Percentiles rank a stretch among this genome's conserved stretches.
phyloP scores from a whole-genome alignment of 1,284 basidiomycete species.

The Neotropicomus parvogracilis region DNA sequence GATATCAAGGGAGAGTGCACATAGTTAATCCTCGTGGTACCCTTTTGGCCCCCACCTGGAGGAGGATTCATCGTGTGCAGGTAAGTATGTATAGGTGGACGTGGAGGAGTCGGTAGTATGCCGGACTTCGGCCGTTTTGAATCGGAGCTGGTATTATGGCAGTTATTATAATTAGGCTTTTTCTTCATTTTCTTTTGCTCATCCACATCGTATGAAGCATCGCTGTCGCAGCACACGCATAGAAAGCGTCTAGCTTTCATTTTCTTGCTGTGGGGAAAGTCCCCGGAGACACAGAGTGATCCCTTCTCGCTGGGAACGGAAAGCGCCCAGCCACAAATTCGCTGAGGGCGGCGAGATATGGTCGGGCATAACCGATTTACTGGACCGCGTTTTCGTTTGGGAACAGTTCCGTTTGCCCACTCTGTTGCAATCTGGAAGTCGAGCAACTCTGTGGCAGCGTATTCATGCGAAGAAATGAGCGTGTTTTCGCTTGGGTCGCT shows the following conservation, averaged over 20 bases:
- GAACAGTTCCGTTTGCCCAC: constrained; percentile 43
- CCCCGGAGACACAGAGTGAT: constrained; percentile 77
- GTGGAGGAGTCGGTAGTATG: background rate
- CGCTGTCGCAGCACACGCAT: constrained; percentile 80
- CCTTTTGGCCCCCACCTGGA: constrained; percentile 17
- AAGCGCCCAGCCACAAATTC: constrained; percentile 69
- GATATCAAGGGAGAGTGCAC: constrained; percentile 28
- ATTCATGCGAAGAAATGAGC: constrained; percentile 76
- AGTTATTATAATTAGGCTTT: background rate
- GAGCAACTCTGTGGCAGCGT: constrained; percentile 38
- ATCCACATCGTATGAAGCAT: constrained; percentile 67
- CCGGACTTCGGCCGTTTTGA: constrained; percentile 9
- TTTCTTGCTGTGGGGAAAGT: constrained; percentile 82
- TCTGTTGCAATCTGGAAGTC: constrained; percentile 49
- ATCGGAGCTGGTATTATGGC: constrained; percentile 24
- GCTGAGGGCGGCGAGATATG: constrained; percentile 44
- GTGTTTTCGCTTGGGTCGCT: constrained; percentile 42
- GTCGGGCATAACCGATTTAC: constrained; percentile 47
- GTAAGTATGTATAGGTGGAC: too few relatives aligned
- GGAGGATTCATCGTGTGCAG: constrained; percentile 28
- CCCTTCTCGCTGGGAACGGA: constrained; percentile 55
- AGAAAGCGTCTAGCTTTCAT: constrained; percentile 46
- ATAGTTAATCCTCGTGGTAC: constrained; percentile 19
- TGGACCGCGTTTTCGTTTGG: constrained; percentile 21
- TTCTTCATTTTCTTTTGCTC: background rate